These are phyloP conservation scores for Bipolaris bicolor DNA, from an alignment of 2,329 filamentous ascomycete species.

Conservation along the genomic window DNA sequence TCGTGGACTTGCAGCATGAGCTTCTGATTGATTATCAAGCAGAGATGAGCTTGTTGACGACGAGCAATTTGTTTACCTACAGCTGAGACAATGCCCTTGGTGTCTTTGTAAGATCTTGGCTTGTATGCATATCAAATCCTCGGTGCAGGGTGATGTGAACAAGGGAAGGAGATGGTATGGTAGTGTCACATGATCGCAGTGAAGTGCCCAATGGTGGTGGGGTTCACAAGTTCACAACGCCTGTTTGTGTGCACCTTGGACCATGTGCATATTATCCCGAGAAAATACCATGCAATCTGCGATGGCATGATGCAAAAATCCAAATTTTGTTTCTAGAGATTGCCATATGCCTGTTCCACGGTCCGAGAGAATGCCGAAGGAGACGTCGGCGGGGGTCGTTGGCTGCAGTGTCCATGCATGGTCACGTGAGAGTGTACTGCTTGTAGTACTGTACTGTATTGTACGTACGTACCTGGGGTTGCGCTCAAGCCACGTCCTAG, in stretches of 20 bases:
- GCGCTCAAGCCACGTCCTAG: constrained; percentile 14
- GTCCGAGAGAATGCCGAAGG: background rate
- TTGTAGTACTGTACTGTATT: too few species aligned
- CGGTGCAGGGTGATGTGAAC: background rate
- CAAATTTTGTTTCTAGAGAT: too few species aligned
- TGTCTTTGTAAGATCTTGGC: background rate
- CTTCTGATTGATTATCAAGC: background rate
- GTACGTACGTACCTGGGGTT: background rate
- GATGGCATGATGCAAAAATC: background rate
- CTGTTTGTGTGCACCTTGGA: background rate
- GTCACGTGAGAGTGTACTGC: too few species aligned
- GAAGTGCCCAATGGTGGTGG: background rate
- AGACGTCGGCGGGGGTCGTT: background rate
- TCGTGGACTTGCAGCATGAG: background rate
- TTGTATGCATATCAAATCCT: background rate
- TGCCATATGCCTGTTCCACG: background rate
- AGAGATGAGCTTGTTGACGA: background rate
- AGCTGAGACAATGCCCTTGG: background rate
- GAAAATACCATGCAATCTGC: background rate
- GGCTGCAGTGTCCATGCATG: too few species aligned
- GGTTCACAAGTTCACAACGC: background rate
- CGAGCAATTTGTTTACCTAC: background rate
- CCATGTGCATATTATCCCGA: background rate
- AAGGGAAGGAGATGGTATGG: too few species aligned
- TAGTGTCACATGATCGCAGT: background rate